Base-by-base conservation (phyloP, 2,329 filamentous ascomycete species). In the Hypoxylon sp. region DNA sequence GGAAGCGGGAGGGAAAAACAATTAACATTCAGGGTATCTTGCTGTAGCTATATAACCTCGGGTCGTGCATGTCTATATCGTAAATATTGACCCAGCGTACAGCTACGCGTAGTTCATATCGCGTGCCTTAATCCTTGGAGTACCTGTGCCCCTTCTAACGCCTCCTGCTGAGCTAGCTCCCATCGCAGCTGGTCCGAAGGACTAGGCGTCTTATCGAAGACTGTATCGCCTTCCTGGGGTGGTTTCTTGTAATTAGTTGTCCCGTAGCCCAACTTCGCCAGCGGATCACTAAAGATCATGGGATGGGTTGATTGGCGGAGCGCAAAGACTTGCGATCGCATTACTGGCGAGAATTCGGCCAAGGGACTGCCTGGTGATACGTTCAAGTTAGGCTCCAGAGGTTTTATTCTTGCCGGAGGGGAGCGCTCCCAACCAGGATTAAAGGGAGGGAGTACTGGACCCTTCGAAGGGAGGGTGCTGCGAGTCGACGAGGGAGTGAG, bases 161-260 rank as follows among this genome's bases (percentile, higher is more conserved):
- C 56, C 41, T 59, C 53, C 26, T 60, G 60, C 16, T 62, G 51
- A n/a, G 65, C 65, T 7, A 63, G 54, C 40, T 68, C 67, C 48
- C 61, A 63, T 30, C 57, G 61, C 11, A 69, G 55, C 34, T 69
- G 67, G 17, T 68, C 65, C 4, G 67, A 69, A 8, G 67, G 67
- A 31, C 66, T 69, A 1, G 65, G 65, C 2, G 64, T 62, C 8
- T 64, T 62, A n/a, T 68, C 60, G 29, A 61, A 55, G 8, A 45
- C 50, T 3, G 34, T 44, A 20, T 51, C 34, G 26, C 35, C 32
- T 34, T 51, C 55, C 8, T 40, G 43, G 7, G 44, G 41, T 7
- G 55, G 43, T 25, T 27, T 59, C 16, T 27, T 51, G 19, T 44
- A 46, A 41, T 60, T 52, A 12, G 51, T 49, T 4, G 51, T 46